phyloP scores from a whole-genome alignment of 2,329 filamentous ascomycete species.

The Cercospora brassicicola region DNA sequence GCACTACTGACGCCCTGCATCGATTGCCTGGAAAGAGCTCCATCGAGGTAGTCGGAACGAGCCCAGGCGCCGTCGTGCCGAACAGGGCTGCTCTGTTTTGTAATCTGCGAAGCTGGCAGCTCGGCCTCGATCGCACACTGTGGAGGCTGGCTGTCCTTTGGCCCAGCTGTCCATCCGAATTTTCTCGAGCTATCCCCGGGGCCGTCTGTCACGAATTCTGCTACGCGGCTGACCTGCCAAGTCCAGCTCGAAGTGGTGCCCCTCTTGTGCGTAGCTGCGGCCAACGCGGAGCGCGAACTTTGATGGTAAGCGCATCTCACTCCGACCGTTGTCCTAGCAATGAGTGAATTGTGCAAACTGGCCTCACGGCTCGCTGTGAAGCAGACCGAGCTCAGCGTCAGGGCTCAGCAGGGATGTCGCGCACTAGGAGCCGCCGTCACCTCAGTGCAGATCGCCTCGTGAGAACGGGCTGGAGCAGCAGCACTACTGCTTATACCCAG shows the following conservation, averaged over 20 bases:
- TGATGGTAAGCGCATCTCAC: not conserved
- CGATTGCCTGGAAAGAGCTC: not conserved
- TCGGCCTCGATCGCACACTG: constrained; percentile 3
- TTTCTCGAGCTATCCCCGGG: constrained; percentile 21
- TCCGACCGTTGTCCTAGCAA: constrained; percentile 4
- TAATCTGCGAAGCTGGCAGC: not conserved
- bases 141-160: not conserved
- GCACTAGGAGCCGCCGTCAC: not conserved
- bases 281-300: not conserved
- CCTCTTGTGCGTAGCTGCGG: not conserved
- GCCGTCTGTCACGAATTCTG: not conserved
- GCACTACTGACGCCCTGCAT: not conserved
- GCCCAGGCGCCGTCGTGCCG: not conserved
- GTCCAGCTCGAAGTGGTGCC: not conserved
- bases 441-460: not conserved
- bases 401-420: constrained; percentile 1
- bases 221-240: constrained; percentile 1
- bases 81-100: not conserved
- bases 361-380: constrained; percentile 1
- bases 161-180: not conserved
- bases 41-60: constrained; percentile 1
- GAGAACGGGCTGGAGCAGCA: not conserved
- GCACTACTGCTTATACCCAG: not conserved
- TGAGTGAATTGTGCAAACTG: not conserved
- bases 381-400: not conserved